These are phyloP conservation scores for Vitis cinerea DNA, from an alignment of 164 flowering plant species.

Conservation along the genomic window DNA sequence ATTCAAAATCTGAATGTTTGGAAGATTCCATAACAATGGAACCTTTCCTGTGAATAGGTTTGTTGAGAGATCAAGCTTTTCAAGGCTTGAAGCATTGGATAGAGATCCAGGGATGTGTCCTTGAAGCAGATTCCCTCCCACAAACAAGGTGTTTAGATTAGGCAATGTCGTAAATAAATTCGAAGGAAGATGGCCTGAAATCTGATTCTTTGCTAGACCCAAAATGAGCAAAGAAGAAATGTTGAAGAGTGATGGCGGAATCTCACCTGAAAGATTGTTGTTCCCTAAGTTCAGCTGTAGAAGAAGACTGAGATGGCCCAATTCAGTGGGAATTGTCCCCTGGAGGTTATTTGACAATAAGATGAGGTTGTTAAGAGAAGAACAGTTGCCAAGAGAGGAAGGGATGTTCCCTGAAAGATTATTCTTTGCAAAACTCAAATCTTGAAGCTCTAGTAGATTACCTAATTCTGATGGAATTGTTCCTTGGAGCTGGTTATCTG, in stretches of 20 bases:
- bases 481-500: slow-evolving; percentile 14
- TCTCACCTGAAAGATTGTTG: slow-evolving; percentile 6
- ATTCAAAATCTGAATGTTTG: background rate
- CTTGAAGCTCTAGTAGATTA: slow-evolving; percentile 5
- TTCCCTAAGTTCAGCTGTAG: background rate
- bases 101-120: slow-evolving; percentile 18
- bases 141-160: background rate
- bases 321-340: slow-evolving; percentile 3
- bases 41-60: slow-evolving; percentile 13
- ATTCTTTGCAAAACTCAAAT: slow-evolving; percentile 15
- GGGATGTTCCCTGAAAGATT: slow-evolving; percentile 6
- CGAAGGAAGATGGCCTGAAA: slow-evolving; percentile 12
- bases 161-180: slow-evolving; percentile 9
- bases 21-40: slow-evolving; percentile 9
- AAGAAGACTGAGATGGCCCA: background rate
- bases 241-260: slow-evolving; percentile 9
- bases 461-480: slow-evolving; percentile 13
- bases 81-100: slow-evolving; percentile 14
- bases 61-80: slow-evolving; percentile 1
- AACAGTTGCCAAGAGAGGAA: slow-evolving; percentile 9
- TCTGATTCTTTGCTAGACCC: background rate
- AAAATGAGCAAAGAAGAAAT: slow-evolving; percentile 5
- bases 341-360: background rate
- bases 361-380: slow-evolving; percentile 10
- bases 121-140: slow-evolving; percentile 9